Evolutionary conservation across 768 basidiomycete species (phyloP).

Genomic region (Suillus bovinus): DNA sequence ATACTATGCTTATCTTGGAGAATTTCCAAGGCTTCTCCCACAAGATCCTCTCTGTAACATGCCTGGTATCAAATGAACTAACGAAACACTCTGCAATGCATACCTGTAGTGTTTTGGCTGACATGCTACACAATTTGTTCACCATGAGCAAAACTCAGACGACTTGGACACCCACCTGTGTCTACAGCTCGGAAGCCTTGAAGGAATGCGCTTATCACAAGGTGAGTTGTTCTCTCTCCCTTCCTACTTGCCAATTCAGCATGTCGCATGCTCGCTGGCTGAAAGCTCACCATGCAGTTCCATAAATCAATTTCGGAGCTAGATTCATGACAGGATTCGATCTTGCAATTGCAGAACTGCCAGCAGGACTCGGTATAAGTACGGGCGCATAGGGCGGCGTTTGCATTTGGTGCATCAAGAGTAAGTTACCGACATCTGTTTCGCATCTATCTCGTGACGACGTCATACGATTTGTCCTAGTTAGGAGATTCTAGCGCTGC

Average conservation of each 20-base stretch:
- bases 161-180: conserved; percentile 52
- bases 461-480: not conserved
- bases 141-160: conserved; percentile 10
- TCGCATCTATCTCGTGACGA: not conserved
- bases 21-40: conserved; percentile 68
- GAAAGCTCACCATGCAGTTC: conserved; percentile 55
- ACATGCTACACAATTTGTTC: conserved; percentile 45
- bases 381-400: conserved; percentile 3
- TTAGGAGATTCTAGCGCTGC: not conserved
- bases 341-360: no score
- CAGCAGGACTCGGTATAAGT: not conserved
- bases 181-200: conserved; percentile 82
- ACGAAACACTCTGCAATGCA: not conserved
- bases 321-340: conserved; percentile 27
- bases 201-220: conserved; percentile 72
- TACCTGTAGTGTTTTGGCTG: conserved; percentile 77
- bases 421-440: conserved; percentile 2
- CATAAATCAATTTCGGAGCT: conserved; percentile 53
- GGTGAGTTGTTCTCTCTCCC: conserved; percentile 63
- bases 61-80: not conserved
- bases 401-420: not conserved
- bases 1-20: conserved; percentile 59
- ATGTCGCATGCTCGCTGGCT: not conserved
- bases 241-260: conserved; percentile 53
- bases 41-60: conserved; percentile 66